phyloP scores from a whole-genome alignment of 2,329 filamentous ascomycete species.

The Capronia americana region DNA sequence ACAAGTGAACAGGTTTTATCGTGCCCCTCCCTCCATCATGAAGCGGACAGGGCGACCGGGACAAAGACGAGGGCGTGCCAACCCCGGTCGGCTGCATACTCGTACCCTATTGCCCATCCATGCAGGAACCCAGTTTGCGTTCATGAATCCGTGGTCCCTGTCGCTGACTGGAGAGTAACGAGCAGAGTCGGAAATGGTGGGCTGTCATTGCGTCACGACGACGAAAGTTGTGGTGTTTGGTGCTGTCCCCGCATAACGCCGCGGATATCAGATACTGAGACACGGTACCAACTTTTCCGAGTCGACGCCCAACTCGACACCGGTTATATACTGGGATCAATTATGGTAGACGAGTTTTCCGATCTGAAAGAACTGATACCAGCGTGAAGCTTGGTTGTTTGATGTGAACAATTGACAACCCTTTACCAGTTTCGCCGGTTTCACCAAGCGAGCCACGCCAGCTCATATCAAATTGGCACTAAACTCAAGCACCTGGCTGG shows the following conservation, averaged over 20 bases:
- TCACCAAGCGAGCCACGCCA: neutral
- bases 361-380: neutral
- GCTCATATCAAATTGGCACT: neutral
- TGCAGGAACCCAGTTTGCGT: slow-evolving; percentile 14
- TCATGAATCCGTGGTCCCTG: neutral
- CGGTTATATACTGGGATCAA: neutral
- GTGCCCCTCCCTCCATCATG: too few relatives aligned
- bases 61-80: too few relatives aligned
- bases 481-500: neutral
- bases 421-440: neutral
- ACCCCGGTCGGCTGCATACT: neutral
- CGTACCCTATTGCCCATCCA: slow-evolving; percentile 4
- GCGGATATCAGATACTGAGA: neutral
- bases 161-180: neutral
- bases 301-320: neutral
- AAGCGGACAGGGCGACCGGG: too few relatives aligned
- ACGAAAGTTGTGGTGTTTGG: neutral
- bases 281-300: neutral
- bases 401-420: neutral
- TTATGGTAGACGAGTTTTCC: neutral
- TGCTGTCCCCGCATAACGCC: neutral
- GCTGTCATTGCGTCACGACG: neutral
- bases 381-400: neutral
- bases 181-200: neutral
- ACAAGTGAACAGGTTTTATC: neutral